Conservation (phyloP, 2,329 filamentous ascomycete species). For the Fusarium annulatum region DNA sequence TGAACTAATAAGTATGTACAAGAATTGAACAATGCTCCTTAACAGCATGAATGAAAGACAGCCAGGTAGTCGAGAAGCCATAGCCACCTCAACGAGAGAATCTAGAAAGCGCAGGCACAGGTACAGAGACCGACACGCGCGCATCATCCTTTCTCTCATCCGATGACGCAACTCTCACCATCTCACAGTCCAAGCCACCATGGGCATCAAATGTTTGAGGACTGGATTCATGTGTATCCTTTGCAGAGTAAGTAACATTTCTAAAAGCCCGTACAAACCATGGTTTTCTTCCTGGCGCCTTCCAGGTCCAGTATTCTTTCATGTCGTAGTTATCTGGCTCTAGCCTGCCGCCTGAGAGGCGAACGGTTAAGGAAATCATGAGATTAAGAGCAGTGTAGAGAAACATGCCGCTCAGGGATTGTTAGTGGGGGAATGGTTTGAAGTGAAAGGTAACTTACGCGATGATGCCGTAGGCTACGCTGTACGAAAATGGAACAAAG, state of each 20-base stretch:
- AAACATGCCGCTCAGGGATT: slow-evolving; percentile 21
- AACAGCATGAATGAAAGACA: fast-evolving
- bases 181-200: slow-evolving; percentile 21
- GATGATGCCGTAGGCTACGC: slow-evolving; percentile 83
- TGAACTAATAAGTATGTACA: background rate
- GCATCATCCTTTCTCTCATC: slow-evolving; percentile 7
- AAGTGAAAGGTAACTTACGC: slow-evolving; percentile 48
- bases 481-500: slow-evolving; percentile 86
- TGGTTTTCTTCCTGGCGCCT: slow-evolving; percentile 16
- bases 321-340: slow-evolving; percentile 36
- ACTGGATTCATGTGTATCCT: background rate
- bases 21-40: background rate
- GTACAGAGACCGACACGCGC: background rate
- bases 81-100: background rate
- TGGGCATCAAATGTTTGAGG: background rate
- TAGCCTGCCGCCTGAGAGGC: slow-evolving; percentile 16
- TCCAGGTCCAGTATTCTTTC: slow-evolving; percentile 43
- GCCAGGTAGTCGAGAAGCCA: fast-evolving
- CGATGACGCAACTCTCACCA: slow-evolving; percentile 15
- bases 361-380: slow-evolving; percentile 15
- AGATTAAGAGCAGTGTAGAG: slow-evolving; percentile 27
- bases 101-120: background rate
- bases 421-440: background rate
- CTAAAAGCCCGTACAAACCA: slow-evolving; percentile 28
- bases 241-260: background rate